phyloP scores from a whole-genome alignment of 2,329 filamentous ascomycete species.

The Penicillium sp. region DNA sequence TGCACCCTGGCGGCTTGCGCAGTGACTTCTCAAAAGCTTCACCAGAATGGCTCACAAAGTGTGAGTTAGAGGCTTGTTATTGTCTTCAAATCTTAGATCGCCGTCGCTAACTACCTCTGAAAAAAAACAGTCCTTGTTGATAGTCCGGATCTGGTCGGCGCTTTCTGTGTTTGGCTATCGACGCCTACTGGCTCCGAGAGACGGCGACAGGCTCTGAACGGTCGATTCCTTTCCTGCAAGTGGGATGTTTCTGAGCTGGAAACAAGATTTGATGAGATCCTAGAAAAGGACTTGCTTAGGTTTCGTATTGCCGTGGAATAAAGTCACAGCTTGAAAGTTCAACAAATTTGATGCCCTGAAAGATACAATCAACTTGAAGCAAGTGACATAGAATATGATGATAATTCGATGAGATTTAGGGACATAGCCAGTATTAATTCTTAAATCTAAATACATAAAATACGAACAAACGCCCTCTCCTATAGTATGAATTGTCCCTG shows the following conservation, averaged over 20 bases:
- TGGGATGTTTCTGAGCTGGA: conserved; percentile 24
- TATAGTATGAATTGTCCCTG: neutral
- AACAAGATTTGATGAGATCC: conserved; percentile 21
- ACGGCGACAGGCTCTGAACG: conserved; percentile 15
- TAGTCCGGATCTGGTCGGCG: conserved; percentile 28
- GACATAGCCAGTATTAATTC: too few relatives aligned
- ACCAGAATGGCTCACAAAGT: conserved; percentile 23
- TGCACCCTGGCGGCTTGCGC: conserved; percentile 44
- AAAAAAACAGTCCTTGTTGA: conserved; percentile 24
- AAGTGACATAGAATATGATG: too few relatives aligned
- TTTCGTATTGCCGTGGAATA: conserved; percentile 11
- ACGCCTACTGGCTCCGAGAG: conserved; percentile 13
- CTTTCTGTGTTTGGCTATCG: conserved; percentile 28
- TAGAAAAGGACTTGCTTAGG: conserved; percentile 21
- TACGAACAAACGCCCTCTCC: too few relatives aligned
- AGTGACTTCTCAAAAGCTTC: conserved; percentile 40
- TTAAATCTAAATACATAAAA: neutral
- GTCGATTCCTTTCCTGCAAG: conserved; percentile 24
- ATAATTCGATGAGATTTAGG: too few relatives aligned
- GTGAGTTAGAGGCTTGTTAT: conserved; percentile 8
- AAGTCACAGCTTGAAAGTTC: neutral
- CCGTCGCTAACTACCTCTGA: neutral
- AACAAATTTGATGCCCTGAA: neutral
- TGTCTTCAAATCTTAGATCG: neutral
- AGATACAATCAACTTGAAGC: too few relatives aligned